Conservation (phyloP, 1,284 basidiomycete genomes). For the Pyrrhoderma noxium region DNA sequence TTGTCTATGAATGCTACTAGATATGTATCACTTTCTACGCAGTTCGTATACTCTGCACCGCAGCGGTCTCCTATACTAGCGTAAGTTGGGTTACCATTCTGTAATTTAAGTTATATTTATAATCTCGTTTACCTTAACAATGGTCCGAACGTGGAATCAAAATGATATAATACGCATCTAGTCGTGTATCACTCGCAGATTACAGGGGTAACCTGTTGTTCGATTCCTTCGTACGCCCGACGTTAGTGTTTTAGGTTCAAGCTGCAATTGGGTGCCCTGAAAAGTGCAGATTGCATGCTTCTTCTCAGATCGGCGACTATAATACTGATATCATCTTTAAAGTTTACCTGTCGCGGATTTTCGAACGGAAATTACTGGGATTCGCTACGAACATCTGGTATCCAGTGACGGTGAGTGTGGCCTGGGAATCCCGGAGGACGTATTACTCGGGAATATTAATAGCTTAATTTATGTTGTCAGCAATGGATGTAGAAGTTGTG, state of each 20-base stretch:
- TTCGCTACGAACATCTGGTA: slow-evolving; percentile 34
- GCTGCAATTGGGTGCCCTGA: neutral
- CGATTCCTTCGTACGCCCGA: slow-evolving; percentile 49
- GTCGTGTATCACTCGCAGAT: slow-evolving; percentile 36
- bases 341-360: slow-evolving; percentile 34
- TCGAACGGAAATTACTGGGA: slow-evolving; percentile 40
- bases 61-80: slow-evolving; percentile 43
- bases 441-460: neutral
- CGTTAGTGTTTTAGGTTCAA: slow-evolving; percentile 30
- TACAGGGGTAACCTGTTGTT: slow-evolving; percentile 43
- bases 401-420: slow-evolving; percentile 31
- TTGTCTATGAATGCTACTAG: slow-evolving; percentile 23
- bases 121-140: no score
- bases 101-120: no score
- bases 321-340: slow-evolving; percentile 30
- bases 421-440: neutral
- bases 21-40: slow-evolving; percentile 41
- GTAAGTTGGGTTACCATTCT: slow-evolving; percentile 34
- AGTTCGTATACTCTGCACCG: slow-evolving; percentile 37
- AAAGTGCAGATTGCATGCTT: neutral
- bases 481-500: slow-evolving; percentile 41
- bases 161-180: slow-evolving; percentile 13
- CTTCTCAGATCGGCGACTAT: neutral
- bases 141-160: no score
- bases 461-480: slow-evolving; percentile 25